These are phyloP conservation scores for Yueomyces sp. DNA, from an alignment of 1,139 yeast species.

Conservation along the genomic window DNA sequence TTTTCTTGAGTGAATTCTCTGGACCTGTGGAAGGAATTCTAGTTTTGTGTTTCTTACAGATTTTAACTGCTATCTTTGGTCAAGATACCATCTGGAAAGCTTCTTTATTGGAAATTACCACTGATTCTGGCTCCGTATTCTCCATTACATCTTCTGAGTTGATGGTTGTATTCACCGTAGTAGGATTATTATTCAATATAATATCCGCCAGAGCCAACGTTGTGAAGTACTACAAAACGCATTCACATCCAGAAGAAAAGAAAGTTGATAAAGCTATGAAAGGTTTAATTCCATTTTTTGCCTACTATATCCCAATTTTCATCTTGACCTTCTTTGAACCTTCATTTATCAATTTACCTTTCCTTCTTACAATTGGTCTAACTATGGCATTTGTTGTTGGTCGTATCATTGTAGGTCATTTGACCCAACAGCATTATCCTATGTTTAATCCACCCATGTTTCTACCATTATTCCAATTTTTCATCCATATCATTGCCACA, in stretches of 20 bases:
- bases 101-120: constrained; percentile 11
- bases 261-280: constrained; percentile 31
- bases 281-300: constrained; percentile 62
- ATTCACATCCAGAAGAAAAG: constrained; percentile 6
- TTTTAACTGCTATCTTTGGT: constrained; percentile 57
- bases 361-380: constrained; percentile 57
- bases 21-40: constrained; percentile 95
- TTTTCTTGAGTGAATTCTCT: constrained; percentile 66
- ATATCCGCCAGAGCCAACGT: constrained; percentile 66
- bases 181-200: constrained; percentile 56
- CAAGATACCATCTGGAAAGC: constrained; percentile 50
- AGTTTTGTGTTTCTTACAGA: constrained; percentile 42
- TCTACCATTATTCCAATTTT: constrained; percentile 48
- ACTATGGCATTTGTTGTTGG: constrained; percentile 80
- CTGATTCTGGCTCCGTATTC: constrained; percentile 5
- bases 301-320: constrained; percentile 46
- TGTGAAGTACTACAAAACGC: constrained; percentile 33
- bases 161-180: constrained; percentile 23
- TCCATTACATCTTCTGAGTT: background rate
- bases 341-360: constrained; percentile 43
- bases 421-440: constrained; percentile 73
- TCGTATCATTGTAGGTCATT: constrained; percentile 76
- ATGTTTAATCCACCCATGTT: constrained; percentile 55
- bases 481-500: constrained; percentile 30
- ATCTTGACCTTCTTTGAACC: constrained; percentile 35